Conservation (phyloP, 441 rosid genomes). For the Eruca vesicaria region DNA sequence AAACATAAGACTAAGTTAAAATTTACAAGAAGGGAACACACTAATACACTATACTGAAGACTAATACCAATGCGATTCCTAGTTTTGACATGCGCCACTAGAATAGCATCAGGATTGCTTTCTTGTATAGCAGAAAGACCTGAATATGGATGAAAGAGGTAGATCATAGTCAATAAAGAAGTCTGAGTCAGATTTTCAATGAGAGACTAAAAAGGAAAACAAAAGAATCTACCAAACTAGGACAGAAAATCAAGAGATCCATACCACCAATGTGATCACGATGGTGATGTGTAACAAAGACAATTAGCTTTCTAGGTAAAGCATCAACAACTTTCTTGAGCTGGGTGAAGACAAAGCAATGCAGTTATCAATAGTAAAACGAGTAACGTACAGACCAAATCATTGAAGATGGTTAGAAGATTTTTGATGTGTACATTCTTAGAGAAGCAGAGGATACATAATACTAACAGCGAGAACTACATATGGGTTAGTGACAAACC, state of each 20-base stretch:
- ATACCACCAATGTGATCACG: constrained; percentile 83
- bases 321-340: constrained; percentile 65
- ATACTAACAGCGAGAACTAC: background rate
- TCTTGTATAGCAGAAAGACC: constrained; percentile 85
- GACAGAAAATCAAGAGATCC: background rate
- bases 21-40: background rate
- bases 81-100: constrained; percentile 79
- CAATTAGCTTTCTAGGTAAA: constrained; percentile 69
- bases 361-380: background rate
- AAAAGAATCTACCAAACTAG: constrained; percentile 3
- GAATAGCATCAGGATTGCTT: constrained; percentile 68
- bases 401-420: background rate
- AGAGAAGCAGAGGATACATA: background rate
- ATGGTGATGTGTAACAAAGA: constrained; percentile 89
- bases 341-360: constrained; percentile 44
- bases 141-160: constrained; percentile 35
- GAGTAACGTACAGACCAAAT: background rate
- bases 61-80: constrained; percentile 53
- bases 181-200: background rate
- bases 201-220: background rate
- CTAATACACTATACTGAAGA: constrained; percentile 33
- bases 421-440: background rate
- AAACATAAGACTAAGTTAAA: background rate
- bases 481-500: constrained; percentile 41
- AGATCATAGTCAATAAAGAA: background rate